A percentile compares a stretch with the other conserved stretches of the same genome.
Conservation (phyloP, 129 eudicot species). For the sunflower (Helianthus annuus) region HanXRQr2.0-SUNRISE NC_035436.2:160898475-160898974, state of each 20-base stretch:
- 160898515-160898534: slow-evolving; percentile 38
- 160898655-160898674: slow-evolving; percentile 7
- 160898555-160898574: slow-evolving; percentile 10
- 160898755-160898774: not conserved
- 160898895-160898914: slow-evolving; percentile 4
- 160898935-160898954: not conserved
- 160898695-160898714: not conserved
- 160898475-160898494: slow-evolving; percentile 4
- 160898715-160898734: not conserved
- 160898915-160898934: not conserved
- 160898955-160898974: not conserved
- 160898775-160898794: slow-evolving; percentile 6
- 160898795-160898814: slow-evolving; percentile 10
- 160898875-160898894: not conserved
- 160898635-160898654: slow-evolving; percentile 20
- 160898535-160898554: slow-evolving; percentile 15
- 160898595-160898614: slow-evolving; percentile 22
- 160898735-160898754: not conserved
- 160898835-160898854: not conserved
- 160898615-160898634: not conserved
- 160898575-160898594: slow-evolving; percentile 26
- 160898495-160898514: slow-evolving; percentile 21
- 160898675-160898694: slow-evolving; percentile 16
- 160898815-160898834: slow-evolving; percentile 11
- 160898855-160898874: slow-evolving; percentile 13